These are phyloP conservation scores for Trifolium fragiferum DNA, from an alignment of 306 rosid genomes.

Conservation along the genomic window DNA sequence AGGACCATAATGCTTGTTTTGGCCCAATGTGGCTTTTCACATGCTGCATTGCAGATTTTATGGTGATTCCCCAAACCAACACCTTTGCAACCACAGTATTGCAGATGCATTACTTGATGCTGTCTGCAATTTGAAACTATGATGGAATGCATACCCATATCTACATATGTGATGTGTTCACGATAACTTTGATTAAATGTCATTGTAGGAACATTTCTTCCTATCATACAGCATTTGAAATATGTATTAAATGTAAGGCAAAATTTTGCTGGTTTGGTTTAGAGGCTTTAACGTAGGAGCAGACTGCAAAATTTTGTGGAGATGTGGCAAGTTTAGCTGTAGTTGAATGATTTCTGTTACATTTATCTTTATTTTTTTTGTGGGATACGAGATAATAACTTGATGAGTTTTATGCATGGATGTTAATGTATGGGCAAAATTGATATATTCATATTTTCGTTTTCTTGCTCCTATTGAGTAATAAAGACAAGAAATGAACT, in stretches of 20 bases:
- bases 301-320: conserved; percentile 6
- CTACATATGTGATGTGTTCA: neutral
- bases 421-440: neutral
- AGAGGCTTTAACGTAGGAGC: neutral
- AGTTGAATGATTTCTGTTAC: conserved; percentile 3
- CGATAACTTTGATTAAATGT: conserved; percentile 1
- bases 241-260: neutral
- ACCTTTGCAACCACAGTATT: neutral
- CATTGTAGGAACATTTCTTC: conserved; percentile 9
- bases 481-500: neutral
- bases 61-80: neutral
- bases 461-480: neutral
- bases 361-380: conserved; percentile 1
- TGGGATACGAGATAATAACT: neutral
- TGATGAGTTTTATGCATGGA: neutral
- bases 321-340: conserved; percentile 20
- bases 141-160: neutral
- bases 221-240: neutral
- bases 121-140: neutral
- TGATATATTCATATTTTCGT: conserved; percentile 8
- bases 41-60: neutral
- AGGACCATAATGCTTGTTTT: neutral
- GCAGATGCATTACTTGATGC: neutral
- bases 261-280: conserved; percentile 5
- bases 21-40: neutral